Conservation (phyloP, 2,329 filamentous ascomycete species). For the Simplicillium sp. region DNA sequence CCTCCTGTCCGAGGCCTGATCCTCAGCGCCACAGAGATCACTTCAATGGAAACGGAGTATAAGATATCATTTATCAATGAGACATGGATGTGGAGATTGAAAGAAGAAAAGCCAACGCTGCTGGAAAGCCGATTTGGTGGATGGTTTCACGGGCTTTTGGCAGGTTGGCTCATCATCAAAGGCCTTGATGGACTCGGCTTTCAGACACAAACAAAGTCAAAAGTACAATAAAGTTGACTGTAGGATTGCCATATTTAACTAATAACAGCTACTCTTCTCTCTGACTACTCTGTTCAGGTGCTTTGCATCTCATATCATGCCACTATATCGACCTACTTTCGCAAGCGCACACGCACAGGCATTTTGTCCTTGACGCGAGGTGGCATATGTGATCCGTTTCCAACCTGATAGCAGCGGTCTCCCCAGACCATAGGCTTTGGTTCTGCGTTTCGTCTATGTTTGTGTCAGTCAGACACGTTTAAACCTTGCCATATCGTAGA, state of each 20-base stretch:
- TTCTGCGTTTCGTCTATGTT: too few relatives aligned
- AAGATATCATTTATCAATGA: constrained; percentile 20
- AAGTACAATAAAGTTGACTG: too few relatives aligned
- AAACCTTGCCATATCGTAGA: too few relatives aligned
- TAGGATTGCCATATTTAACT: too few relatives aligned
- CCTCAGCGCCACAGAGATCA: constrained; percentile 3
- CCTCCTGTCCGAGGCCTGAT: constrained; percentile 8
- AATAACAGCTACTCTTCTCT: too few relatives aligned
- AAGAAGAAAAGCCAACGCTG: constrained; percentile 16
- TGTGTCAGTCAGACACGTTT: too few relatives aligned
- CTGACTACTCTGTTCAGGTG: too few relatives aligned
- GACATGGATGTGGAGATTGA: constrained; percentile 27
- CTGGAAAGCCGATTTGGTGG: constrained; percentile 17
- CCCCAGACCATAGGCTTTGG: constrained; percentile 6
- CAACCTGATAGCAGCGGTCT: constrained; percentile 26
- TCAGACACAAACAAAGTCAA: too few relatives aligned
- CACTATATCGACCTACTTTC: constrained; percentile 1
- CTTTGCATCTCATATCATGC: constrained; percentile 1
- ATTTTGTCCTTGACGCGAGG: constrained; percentile 26
- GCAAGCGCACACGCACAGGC: constrained; percentile 21
- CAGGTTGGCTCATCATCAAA: constrained; percentile 18
- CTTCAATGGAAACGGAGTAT: constrained; percentile 1
- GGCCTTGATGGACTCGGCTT: constrained; percentile 7
- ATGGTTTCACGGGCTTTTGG: constrained; percentile 19
- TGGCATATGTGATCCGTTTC: constrained; percentile 12